Percentiles rank a stretch among this genome's conserved stretches.
phyloP scores from a whole-genome alignment of 2,329 filamentous ascomycete species.

The Aureobasidium melanogenum region DNA sequence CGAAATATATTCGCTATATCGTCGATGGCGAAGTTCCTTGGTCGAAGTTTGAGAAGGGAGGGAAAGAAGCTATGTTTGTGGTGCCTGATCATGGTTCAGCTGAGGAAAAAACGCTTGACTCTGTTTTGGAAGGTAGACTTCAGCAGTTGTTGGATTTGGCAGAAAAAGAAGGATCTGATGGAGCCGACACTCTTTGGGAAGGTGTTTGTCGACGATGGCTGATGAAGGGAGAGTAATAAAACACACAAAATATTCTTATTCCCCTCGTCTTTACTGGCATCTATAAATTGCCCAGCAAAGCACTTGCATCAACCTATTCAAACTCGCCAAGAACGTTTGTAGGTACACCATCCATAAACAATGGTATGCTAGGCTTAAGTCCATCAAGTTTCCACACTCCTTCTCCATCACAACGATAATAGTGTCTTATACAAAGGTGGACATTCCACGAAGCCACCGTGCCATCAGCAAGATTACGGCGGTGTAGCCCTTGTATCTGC shows the following conservation, averaged over 20 bases:
- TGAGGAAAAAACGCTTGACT: background rate
- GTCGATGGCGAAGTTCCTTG: slow-evolving; percentile 13
- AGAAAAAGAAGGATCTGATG: background rate
- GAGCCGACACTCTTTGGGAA: slow-evolving; percentile 10
- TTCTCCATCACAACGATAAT: background rate
- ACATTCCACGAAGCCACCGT: background rate
- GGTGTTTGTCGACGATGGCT: slow-evolving; percentile 11
- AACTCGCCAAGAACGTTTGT: background rate
- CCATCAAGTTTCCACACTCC: background rate
- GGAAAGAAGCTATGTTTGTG: background rate
- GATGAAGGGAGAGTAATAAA: slow-evolving; percentile 12
- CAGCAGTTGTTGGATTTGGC: background rate
- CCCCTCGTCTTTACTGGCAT: too few species aligned
- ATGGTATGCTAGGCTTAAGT: background rate
- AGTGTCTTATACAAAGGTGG: background rate
- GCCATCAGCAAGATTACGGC: background rate
- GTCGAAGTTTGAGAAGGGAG: background rate
- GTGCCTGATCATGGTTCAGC: background rate
- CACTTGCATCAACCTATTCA: too few species aligned
- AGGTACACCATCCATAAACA: background rate
- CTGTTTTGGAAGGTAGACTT: background rate
- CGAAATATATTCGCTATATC: slow-evolving; percentile 5
- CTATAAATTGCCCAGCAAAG: too few species aligned
- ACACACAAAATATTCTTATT: too few species aligned
- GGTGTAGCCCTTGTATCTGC: background rate